Evolutionary conservation across 2,329 filamentous ascomycete genomes (phyloP), one percentile per base, ranked within the genome.

Genomic region (Colletotrichum echinochloae): DNA sequence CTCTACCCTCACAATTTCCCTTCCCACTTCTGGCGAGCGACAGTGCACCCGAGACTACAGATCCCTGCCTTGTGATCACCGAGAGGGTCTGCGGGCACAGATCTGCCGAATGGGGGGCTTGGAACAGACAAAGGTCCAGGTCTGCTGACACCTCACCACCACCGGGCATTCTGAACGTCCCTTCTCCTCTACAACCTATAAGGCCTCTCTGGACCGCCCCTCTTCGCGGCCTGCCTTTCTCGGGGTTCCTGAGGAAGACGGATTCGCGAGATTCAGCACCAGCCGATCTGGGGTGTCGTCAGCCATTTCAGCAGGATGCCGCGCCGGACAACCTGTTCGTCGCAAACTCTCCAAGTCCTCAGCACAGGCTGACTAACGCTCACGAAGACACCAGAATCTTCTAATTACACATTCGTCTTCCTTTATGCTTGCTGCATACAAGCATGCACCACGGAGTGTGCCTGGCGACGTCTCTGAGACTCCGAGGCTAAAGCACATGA

Each of bases 71-170:
- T 35, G 49, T 63, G 64, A 59, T 62, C 57, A 39, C 46, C 59
- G 18, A 33, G 37, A 54, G 52, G 55, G 68, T 70, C 64, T 63
- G 44, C 68, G 51, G 57, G 33, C 41, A 49, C 51, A 63, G 26
- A 28, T 71, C 65, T 68, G 52, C 65, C 52, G 65, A 63, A 62
- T 68, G 37, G 64, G 64, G 68, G 18, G n/a, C 28, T 23, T 20
- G 35, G 26, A 16, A 46, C 23, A 67, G 64, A 63, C 65, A 63
- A 71, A 71, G 64, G 64, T 37, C 48, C 48, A 39, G 8, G 57
- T 67, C 68, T 68, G 68, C 68, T 68, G 68, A 71, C 57, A 33
- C 41, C 41, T 26, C 55, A 48, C 66, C 48, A 60, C 51, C 28
- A 46, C 55, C 7, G 35, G 7, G n/a, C n/a, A 26, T 56, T 56